A percentile compares a stretch with the other conserved stretches of the same genome.
Conservation (phyloP, 2,329 filamentous ascomycete species). For the Neofusicoccum parvum region DNA sequence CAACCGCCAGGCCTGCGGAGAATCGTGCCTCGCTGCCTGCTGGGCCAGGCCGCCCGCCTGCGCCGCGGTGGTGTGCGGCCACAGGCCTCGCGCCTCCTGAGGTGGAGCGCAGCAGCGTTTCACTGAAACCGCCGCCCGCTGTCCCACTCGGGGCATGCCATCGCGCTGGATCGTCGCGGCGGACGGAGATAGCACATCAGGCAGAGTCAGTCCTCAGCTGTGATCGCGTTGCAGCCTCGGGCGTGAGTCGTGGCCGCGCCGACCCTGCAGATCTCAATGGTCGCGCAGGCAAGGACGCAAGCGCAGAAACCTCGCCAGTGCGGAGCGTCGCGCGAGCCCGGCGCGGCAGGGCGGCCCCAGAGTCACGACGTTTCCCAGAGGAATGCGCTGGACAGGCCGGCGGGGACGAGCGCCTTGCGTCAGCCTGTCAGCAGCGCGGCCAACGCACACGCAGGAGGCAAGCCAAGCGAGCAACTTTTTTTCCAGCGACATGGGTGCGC, state of each 20-base stretch:
- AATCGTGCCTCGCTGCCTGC: too few species aligned
- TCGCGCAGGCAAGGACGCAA: neutral
- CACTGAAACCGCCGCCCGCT: slow-evolving; percentile 14
- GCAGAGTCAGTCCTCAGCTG: slow-evolving; percentile 6
- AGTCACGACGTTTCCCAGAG: neutral
- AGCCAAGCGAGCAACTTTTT: slow-evolving; percentile 18
- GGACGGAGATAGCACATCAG: slow-evolving; percentile 9
- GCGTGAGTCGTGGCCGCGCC: slow-evolving; percentile 7
- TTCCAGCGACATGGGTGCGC: neutral
- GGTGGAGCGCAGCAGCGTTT: slow-evolving; percentile 13
- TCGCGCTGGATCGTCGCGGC: slow-evolving; percentile 1
- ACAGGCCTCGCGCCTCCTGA: slow-evolving; percentile 2
- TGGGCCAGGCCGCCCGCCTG: too few species aligned
- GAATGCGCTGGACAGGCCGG: slow-evolving; percentile 3
- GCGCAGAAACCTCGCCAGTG: slow-evolving; percentile 9
- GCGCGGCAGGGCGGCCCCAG: neutral
- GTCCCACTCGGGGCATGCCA: slow-evolving; percentile 11
- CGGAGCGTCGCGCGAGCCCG: slow-evolving; percentile 10
- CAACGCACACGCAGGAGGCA: slow-evolving; percentile 11
- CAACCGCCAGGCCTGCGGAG: neutral
- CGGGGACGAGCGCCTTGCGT: slow-evolving; percentile 15
- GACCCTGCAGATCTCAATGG: slow-evolving; percentile 20
- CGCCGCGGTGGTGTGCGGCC: neutral
- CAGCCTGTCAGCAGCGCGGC: slow-evolving; percentile 18
- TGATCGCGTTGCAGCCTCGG: neutral